Conservation (phyloP, 768 basidiomycete species). For the Boletus vinaceobasis region DNA sequence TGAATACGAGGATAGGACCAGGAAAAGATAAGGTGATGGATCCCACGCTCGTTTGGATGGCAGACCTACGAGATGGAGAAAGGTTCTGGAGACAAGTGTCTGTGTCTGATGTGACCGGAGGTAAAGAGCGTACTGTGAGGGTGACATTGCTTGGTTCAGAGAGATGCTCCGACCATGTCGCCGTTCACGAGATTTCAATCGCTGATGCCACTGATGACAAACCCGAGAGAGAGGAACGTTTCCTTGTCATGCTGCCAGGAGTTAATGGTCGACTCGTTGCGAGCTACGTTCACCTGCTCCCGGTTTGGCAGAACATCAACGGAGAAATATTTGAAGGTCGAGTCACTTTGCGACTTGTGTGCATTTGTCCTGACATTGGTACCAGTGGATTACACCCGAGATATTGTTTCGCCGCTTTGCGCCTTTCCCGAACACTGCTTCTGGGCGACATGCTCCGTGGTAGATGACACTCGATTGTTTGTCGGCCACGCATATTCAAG, state of each 20-base stretch:
- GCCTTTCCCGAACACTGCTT: slow-evolving; percentile 62
- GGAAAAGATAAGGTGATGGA: slow-evolving; percentile 59
- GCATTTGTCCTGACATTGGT: slow-evolving; percentile 5
- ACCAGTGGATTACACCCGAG: slow-evolving; percentile 19
- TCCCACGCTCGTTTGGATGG: slow-evolving; percentile 42
- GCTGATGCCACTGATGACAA: not conserved
- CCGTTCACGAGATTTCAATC: slow-evolving; percentile 21
- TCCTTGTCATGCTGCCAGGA: slow-evolving; percentile 27
- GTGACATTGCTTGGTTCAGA: slow-evolving; percentile 42
- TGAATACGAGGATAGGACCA: slow-evolving; percentile 59
- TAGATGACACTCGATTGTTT: slow-evolving; percentile 34
- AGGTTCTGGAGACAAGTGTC: slow-evolving; percentile 31
- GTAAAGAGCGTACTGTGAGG: slow-evolving; percentile 5
- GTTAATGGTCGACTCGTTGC: slow-evolving; percentile 49
- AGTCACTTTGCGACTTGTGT: not conserved
- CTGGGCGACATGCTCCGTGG: slow-evolving; percentile 33
- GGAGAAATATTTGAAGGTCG: slow-evolving; percentile 51
- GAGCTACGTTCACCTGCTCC: slow-evolving; percentile 3
- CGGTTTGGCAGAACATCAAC: slow-evolving; percentile 42
- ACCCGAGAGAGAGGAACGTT: slow-evolving; percentile 4
- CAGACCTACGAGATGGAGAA: slow-evolving; percentile 11
- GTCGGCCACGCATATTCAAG: slow-evolving; percentile 65
- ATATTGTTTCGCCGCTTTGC: slow-evolving; percentile 25
- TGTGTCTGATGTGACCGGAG: slow-evolving; percentile 9
- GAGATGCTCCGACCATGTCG: slow-evolving; percentile 33